Conservation (phyloP, 1,284 basidiomycete genomes). For the Ceratobasidium sp. region DNA sequence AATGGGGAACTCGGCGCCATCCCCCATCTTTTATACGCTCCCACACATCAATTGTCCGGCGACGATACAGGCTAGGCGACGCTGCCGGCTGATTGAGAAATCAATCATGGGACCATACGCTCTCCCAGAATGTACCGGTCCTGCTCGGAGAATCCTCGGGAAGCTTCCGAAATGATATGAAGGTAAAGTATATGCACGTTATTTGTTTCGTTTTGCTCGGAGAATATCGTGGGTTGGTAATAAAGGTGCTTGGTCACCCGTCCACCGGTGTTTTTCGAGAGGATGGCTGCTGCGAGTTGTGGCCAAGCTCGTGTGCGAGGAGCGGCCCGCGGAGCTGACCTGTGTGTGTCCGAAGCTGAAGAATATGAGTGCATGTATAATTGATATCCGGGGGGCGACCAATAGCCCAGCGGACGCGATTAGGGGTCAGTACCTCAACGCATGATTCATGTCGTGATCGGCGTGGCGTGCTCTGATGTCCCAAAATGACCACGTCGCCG, state of each 20-base stretch:
- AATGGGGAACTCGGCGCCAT: neutral
- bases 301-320: too few species aligned
- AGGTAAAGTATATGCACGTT: slow-evolving; percentile 7
- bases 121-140: neutral
- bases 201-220: neutral
- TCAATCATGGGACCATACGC: slow-evolving; percentile 21
- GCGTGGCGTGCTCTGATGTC: too few species aligned
- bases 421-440: too few species aligned
- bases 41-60: neutral
- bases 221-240: neutral
- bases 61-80: neutral
- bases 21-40: neutral
- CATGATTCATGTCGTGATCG: too few species aligned
- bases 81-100: slow-evolving; percentile 26
- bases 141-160: slow-evolving; percentile 32
- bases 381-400: too few species aligned
- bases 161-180: slow-evolving; percentile 5
- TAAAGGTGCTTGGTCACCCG: neutral
- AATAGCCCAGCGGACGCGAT: too few species aligned
- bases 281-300: too few species aligned
- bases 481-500: too few species aligned
- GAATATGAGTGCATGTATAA: too few species aligned
- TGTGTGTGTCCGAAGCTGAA: too few species aligned
- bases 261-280: slow-evolving; percentile 23
- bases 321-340: too few species aligned